Conservation (phyloP, 305 asterid genomes). For the Ajuga reptans region DNA sequence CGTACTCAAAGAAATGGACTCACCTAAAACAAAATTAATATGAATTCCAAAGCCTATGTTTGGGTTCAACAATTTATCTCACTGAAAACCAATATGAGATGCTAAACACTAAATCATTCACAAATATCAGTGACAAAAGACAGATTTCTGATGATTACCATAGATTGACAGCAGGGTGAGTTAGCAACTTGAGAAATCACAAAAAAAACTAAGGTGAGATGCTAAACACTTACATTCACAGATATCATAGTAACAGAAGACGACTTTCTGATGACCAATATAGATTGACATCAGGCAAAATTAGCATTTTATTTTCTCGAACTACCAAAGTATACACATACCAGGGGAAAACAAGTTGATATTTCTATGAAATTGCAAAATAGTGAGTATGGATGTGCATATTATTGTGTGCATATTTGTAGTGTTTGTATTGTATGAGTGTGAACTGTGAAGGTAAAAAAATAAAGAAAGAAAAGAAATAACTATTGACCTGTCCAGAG, state of each 20-base stretch:
- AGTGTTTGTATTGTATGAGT: neutral
- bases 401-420: neutral
- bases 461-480: neutral
- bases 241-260: neutral
- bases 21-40: neutral
- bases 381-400: neutral
- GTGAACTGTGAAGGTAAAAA: neutral
- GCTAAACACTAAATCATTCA: neutral
- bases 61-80: neutral
- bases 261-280: neutral
- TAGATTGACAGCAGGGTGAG: neutral
- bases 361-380: neutral
- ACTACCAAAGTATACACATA: neutral
- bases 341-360: too few relatives aligned
- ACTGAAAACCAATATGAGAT: neutral
- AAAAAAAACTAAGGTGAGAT: neutral
- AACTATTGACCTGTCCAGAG: slow-evolving; percentile 54
- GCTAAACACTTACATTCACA: neutral
- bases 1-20: neutral
- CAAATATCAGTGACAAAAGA: neutral
- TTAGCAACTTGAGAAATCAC: neutral
- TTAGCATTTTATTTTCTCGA: neutral
- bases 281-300: neutral
- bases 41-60: neutral
- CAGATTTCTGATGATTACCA: neutral